A percentile compares a stretch with the other conserved stretches of the same genome.
Evolutionary conservation across 371 early-diverging fungal species (phyloP).

Genomic region (Actinomortierella wolfii): DNA sequence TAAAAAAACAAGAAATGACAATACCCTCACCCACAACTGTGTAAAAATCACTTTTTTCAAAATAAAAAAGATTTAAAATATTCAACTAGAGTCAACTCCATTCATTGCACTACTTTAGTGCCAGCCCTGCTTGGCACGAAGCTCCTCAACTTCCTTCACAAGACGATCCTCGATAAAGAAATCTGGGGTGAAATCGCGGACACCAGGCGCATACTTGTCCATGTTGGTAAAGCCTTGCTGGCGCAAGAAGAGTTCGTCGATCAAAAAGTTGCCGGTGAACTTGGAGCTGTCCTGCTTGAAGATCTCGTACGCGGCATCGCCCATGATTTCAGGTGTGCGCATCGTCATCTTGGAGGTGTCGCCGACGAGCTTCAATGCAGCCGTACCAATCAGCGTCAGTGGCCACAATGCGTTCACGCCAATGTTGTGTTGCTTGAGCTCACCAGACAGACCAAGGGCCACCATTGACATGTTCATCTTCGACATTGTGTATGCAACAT

Average conservation of each 20-base stretch:
- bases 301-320: constrained; percentile 78
- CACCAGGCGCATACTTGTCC: constrained; percentile 67
- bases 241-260: constrained; percentile 77
- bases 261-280: constrained; percentile 75
- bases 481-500: constrained; percentile 79
- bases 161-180: constrained; percentile 66
- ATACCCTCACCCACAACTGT: too few relatives aligned
- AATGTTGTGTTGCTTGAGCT: constrained; percentile 66
- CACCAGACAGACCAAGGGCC: constrained; percentile 75
- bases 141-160: constrained; percentile 35
- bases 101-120: too few relatives aligned
- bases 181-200: constrained; percentile 60
- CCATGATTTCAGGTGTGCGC: constrained; percentile 75
- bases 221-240: constrained; percentile 70
- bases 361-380: constrained; percentile 66
- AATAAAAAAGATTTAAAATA: too few relatives aligned
- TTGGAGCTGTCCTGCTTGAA: constrained; percentile 52
- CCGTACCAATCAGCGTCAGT: constrained; percentile 72
- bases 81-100: too few relatives aligned
- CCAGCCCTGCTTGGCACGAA: constrained; percentile 42
- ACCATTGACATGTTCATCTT: constrained; percentile 80
- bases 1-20: too few relatives aligned
- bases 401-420: constrained; percentile 89
- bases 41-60: too few relatives aligned
- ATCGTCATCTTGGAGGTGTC: constrained; percentile 25